Evolutionary conservation across 2,329 filamentous ascomycete genomes (phyloP), one percentile per base, ranked within the genome.

Genomic region (Aureobasidium sp.): DNA sequence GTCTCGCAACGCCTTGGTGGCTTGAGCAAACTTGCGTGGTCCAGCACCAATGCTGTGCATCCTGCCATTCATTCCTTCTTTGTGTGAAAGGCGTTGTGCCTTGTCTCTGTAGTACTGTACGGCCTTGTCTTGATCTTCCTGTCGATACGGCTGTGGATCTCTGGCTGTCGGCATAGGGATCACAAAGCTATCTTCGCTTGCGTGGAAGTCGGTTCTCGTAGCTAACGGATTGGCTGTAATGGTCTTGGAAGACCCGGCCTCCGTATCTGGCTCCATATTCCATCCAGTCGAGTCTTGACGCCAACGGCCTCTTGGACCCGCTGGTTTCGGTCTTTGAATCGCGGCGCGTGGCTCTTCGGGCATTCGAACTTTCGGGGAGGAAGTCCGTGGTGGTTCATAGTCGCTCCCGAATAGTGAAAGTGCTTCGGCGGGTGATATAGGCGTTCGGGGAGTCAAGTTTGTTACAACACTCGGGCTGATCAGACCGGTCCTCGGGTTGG

Each of bases 151-250:
- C 54, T 72, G 71, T 39, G 70, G 71, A 50, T 73, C 69, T 16
- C 63, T 64, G 32, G 71, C 71, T 5, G 70, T 70, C n/a, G 71
- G 71, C 71, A 73, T 73, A 48, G 68, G 65, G 9, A 72, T 63
- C 10, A 73, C 62, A 57, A 72, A 70, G 14, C 64, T 64, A 54
- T 72, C 70, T 21, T 68, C 67, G 21, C 41, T 50, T 13, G 51
- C 48, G 10, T 53, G 8, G 11, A 59, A 59, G 30, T 59, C 36
- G 8, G 44, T 21, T 39, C 54, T 51, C 14, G 41, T 41, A 21
- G 48, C 48, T 37, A 48, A 51, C 5, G 61, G 47, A n/a, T 55
- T 49, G 30, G 55, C 27, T 7, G 41, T 48, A n/a, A 10, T 48
- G 14, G 10, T 39, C 14, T 25, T 45, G 13, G 65, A 63, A 44